Base-by-base conservation (phyloP, 495 filamentous ascomycete genomes). In the Tuber brumale region DNA sequence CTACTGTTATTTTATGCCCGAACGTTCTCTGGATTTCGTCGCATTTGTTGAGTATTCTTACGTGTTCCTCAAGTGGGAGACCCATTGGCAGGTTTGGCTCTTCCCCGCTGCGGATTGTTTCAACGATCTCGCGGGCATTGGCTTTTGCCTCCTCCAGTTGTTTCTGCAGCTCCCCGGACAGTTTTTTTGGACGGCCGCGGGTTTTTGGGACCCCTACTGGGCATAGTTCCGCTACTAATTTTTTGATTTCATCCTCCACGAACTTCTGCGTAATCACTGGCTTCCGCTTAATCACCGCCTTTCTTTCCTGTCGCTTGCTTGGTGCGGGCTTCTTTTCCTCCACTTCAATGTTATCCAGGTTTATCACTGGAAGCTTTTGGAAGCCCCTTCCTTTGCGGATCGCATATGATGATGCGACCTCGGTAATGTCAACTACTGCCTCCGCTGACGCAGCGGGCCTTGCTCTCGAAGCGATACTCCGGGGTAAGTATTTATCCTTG, bases 371-470 rank as follows among this genome's bases (percentile, higher is more conserved):
- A 41, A 83, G 75, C 73, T 86, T 79, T 8, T 85, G 80, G 45
- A 87, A 85, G 31, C 83, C 83, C 18, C 82, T 79, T 9, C 84
- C 81, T 61, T 81, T 85, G 14, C 84, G 76, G 0, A 84, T 35
- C 0, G 85, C 74, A 23, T 81, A 76, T 5, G 76, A 72, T 27
- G 82, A 82, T 2, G 86, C 88, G 66, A 91, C 81, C 74, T 88
- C 85, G 19, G 87, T 83, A 6, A 87, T 80, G 44, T 87, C 84
- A 70, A 86, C 87, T 9, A 85, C 82, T 2, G 91, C 79, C 66
- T 94, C 91, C 12, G 87, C 85, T 23, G 89, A 81, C 2, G 93
- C 74, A 1, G 89, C 82, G 10, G 85, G 70, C 70, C 90, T 90
- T 61, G 79, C 85, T 69, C 91, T 88, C 5, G 85, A 82, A 27